These are phyloP conservation scores for Rhynchosporium secalis DNA, from an alignment of 2,329 filamentous ascomycete genomes.

Conservation along the genomic window DNA sequence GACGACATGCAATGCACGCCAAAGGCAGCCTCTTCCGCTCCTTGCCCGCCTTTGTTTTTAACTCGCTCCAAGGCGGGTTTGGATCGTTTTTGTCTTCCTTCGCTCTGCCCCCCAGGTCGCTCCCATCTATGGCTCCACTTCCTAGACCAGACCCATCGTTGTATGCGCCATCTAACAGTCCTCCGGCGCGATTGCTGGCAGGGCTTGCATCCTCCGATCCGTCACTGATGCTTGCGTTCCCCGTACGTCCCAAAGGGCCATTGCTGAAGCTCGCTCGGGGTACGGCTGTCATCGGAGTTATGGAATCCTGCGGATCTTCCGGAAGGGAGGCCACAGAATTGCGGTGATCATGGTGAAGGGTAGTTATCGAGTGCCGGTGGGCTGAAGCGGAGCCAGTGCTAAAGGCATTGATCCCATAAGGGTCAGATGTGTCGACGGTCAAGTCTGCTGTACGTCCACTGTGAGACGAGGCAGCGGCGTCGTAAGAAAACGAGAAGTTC, in stretches of 20 bases:
- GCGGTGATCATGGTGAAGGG: conserved; percentile 28
- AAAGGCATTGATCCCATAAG: conserved; percentile 28
- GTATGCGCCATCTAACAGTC: conserved; percentile 33
- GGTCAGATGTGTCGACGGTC: conserved; percentile 32
- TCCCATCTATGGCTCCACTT: conserved; percentile 50
- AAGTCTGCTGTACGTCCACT: conserved; percentile 42
- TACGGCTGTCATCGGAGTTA: conserved; percentile 30
- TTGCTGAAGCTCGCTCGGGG: conserved; percentile 32
- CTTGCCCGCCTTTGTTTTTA: conserved; percentile 91
- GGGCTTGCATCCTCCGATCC: conserved; percentile 41
- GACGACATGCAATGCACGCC: conserved; percentile 90
- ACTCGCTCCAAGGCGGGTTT: conserved; percentile 72
- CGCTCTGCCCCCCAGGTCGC: conserved; percentile 52
- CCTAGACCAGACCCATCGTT: conserved; percentile 59
- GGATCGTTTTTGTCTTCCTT: conserved; percentile 61
- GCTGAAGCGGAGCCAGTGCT: conserved; percentile 26
- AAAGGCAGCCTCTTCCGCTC: conserved; percentile 90
- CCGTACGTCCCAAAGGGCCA: conserved; percentile 24
- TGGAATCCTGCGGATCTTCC: conserved; percentile 30
- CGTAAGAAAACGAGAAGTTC: conserved; percentile 55
- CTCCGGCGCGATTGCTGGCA: conserved; percentile 34
- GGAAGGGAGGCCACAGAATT: conserved; percentile 29
- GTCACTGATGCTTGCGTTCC: conserved; percentile 35
- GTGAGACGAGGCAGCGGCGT: conserved; percentile 45
- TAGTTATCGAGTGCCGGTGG: conserved; percentile 31